Evolutionary conservation across 805 yeast genomes (phyloP), one percentile per base, ranked within the genome.

Genomic region (Zygotorulaspora chibaensis): DNA sequence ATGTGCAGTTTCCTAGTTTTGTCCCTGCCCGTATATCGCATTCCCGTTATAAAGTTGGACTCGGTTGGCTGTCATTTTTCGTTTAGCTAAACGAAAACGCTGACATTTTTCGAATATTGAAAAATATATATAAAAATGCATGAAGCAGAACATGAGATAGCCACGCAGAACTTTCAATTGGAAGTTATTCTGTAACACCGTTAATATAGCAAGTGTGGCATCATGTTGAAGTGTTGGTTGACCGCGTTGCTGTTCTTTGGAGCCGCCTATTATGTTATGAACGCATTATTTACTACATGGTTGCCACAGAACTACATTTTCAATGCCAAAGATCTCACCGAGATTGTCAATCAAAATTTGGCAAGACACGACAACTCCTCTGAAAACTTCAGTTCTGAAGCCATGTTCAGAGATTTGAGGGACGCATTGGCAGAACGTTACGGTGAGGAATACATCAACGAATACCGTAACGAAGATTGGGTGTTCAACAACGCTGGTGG

Each of bases 401-500:
- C 74, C 2, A 66, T 90, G 47, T 70, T 90, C 66, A 62, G 71
- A 15, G 86, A 77, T 40, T 69, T 91, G 50, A 78, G 86, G 28
- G 73, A 74, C 2, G 73, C 68, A 28, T 63, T 90, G 48, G 72
- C 81, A 50, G 71, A 65, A 2, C 77, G 72, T 38, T 93, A 93
- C 64, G 95, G 96, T 10, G 81, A 79, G 7, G 77, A 79, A 23
- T 62, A 76, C 54, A 77, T 91, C 67, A 87, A 87, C 67, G 81
- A 80, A 53, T 74, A 84, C 54, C 79, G 82, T 63, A 72, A 74
- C 41, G 84, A 85, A 43, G 91, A 90, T 54, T 93, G 98, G 98
- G 84, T 93, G 42, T 91, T 82, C 78, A 93, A 93, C 76, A 88
- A 87, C 59, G 99, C 99, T 3, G 99, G 99, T 45, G 96, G 96